Evolutionary conservation across 2,329 filamentous ascomycete species (phyloP), one percentile per base, ranked within the genome.

Genomic region (Claviceps pazoutovae): DNA sequence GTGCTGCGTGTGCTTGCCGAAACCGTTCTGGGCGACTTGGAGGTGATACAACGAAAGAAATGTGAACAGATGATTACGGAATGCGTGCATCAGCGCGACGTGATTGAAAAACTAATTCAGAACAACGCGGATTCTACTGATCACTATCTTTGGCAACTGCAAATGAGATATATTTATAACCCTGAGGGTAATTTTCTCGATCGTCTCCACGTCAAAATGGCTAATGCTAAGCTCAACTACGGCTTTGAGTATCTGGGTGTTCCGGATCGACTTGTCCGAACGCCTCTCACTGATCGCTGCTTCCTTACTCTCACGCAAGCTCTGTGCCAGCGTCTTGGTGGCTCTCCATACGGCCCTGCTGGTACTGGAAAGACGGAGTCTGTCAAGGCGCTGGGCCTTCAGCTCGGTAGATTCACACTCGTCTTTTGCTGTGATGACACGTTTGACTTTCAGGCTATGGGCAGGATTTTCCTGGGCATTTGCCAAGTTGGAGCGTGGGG

Each of bases 341-440:
- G 94, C 51, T 98, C 94, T 48, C 93, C 93, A 0, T 98, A 98
- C 62, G 93, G 93, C 49, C 93, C 93, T 58, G 93, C 93, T 54
- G 93, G 93, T 74, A 99, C 93, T 45, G 93, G 93, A 66, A 99
- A 99, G 71, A 99, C 93, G 0, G 93, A 99, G 66, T 98, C 93
- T 2, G 93, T 99, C 66, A 99, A 99, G 70, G 93, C 93, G 19
- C 78, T 99, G 26, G 94, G 93, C 74, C 79, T 98, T 4, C 90
- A 98, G 66, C 82, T 99, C 51, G 94, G 93, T 65, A 84, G 94
- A 54, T 99, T 98, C 67, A 98, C 94, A 1, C 80, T 99, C 26
- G 94, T 99, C 30, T 98, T 99, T 74, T 98, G 94, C 68, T 99
- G 93, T 72, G 93, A 99, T 64, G 93, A 98, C 69, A 98, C 93